phyloP scores from a whole-genome alignment of 2,329 filamentous ascomycete genomes.

The Botrytis deweyae region DNA sequence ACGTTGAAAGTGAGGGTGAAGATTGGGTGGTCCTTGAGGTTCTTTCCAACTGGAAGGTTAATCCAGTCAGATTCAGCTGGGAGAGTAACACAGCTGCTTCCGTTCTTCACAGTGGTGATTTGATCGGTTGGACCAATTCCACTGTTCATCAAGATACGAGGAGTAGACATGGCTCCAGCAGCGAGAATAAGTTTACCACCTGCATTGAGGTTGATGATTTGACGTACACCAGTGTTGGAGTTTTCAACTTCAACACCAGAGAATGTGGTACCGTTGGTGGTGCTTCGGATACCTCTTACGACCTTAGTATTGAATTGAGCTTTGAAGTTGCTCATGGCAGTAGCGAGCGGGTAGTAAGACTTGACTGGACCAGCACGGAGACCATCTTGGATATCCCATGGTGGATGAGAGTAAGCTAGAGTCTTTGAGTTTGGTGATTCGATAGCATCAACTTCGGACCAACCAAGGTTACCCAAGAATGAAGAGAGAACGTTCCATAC shows the following conservation, averaged over 20 bases:
- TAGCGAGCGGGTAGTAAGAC: conserved; percentile 65
- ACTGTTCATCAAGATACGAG: conserved; percentile 36
- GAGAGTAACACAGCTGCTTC: conserved; percentile 40
- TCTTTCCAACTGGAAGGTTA: conserved; percentile 57
- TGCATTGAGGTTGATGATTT: conserved; percentile 38
- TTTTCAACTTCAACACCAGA: conserved; percentile 59
- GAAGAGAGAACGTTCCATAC: conserved; percentile 61
- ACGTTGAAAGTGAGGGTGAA: conserved; percentile 32
- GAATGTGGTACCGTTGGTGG: conserved; percentile 51
- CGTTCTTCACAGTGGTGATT: conserved; percentile 41
- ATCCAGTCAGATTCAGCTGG: conserved; percentile 53
- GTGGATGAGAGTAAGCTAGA: conserved; percentile 59
- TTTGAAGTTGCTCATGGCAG: conserved; percentile 60
- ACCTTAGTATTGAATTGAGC: conserved; percentile 65
- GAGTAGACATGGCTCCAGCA: conserved; percentile 31
- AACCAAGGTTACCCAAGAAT: conserved; percentile 49
- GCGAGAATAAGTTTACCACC: conserved; percentile 34
- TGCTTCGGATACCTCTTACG: conserved; percentile 57
- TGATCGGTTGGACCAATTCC: conserved; percentile 37
- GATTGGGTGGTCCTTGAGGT: conserved; percentile 58
- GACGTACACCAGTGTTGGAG: conserved; percentile 36
- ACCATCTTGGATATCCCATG: conserved; percentile 64
- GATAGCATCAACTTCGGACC: conserved; percentile 46
- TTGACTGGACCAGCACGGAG: conserved; percentile 67
- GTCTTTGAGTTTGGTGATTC: conserved; percentile 61